A percentile compares a stretch with the other conserved stretches of the same genome.
phyloP scores from a whole-genome alignment of 2,329 filamentous ascomycete genomes.

The Fusarium albosuccineum region DNA sequence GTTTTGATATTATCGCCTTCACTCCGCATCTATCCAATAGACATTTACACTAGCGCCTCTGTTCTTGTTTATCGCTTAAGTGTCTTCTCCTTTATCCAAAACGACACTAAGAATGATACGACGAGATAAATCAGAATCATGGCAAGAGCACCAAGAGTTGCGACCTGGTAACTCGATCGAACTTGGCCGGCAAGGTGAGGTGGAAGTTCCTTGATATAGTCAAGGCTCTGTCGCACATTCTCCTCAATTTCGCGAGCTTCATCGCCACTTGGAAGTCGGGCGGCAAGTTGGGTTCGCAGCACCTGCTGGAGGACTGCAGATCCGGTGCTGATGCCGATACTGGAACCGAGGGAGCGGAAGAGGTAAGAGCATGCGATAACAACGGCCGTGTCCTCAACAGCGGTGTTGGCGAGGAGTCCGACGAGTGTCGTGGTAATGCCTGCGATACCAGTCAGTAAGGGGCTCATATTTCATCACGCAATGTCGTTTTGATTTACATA shows the following conservation, averaged over 20 bases:
- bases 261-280: conserved; percentile 66
- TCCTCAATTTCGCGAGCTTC: conserved; percentile 76
- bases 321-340: conserved; percentile 78
- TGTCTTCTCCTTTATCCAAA: conserved; percentile 70
- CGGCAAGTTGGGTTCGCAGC: conserved; percentile 68
- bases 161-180: conserved; percentile 72
- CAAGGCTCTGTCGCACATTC: conserved; percentile 76
- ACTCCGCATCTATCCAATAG: background rate
- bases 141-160: conserved; percentile 57
- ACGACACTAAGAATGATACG: conserved; percentile 55
- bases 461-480: background rate
- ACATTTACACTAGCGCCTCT: background rate
- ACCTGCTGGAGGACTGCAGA: conserved; percentile 79
- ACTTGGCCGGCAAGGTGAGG: conserved; percentile 71
- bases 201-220: conserved; percentile 75
- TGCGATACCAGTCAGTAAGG: conserved; percentile 41
- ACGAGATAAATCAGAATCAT: conserved; percentile 54
- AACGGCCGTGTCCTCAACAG: conserved; percentile 76
- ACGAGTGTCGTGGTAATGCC: conserved; percentile 80
- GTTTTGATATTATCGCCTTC: background rate
- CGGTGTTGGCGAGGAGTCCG: conserved; percentile 77
- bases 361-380: conserved; percentile 85
- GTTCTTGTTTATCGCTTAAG: conserved; percentile 54
- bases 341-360: conserved; percentile 83
- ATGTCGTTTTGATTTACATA: conserved; percentile 35